A percentile compares a stretch with the other conserved stretches of the same genome.
These are phyloP conservation scores for Aureobasidium sp. DNA, from an alignment of 2,329 filamentous ascomycete genomes.

Conservation along the genomic window DNA sequence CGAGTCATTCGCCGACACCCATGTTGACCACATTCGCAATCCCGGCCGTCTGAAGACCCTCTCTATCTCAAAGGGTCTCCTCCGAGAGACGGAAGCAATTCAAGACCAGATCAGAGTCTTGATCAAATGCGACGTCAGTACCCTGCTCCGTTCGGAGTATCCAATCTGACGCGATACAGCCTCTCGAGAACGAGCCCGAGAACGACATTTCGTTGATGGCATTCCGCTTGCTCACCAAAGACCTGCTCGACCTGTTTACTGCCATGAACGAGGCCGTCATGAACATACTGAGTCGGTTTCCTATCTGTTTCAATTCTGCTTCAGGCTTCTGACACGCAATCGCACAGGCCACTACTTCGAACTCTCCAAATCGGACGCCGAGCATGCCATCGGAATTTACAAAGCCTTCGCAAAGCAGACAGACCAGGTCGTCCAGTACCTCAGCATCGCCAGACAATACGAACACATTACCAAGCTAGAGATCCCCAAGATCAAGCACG, in stretches of 20 bases:
- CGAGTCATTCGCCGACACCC: conserved; percentile 72
- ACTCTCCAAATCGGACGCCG: conserved; percentile 90
- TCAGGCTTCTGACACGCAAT: conserved; percentile 12
- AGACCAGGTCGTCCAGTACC: conserved; percentile 85
- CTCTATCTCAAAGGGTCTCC: conserved; percentile 79
- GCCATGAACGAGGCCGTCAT: conserved; percentile 96
- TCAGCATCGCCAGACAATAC: conserved; percentile 78
- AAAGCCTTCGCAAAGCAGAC: conserved; percentile 87
- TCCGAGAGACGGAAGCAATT: conserved; percentile 85
- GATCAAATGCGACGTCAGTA: conserved; percentile 77
- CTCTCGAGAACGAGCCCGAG: conserved; percentile 79
- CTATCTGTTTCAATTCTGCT: background rate
- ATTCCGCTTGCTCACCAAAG: conserved; percentile 82
- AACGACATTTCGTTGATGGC: conserved; percentile 96
- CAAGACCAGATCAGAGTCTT: conserved; percentile 81
- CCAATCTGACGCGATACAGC: conserved; percentile 37
- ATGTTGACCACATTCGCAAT: conserved; percentile 81
- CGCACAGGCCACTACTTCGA: conserved; percentile 86
- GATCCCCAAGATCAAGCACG: conserved; percentile 95
- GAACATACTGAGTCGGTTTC: conserved; percentile 72
- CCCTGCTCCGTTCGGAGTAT: too few relatives aligned
- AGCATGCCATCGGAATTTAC: conserved; percentile 85
- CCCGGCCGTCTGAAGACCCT: conserved; percentile 64
- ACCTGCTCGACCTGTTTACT: conserved; percentile 83
- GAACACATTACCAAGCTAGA: conserved; percentile 88